Percentiles rank a stretch among this genome's conserved stretches.
Conservation (phyloP, 164 flowering plant genomes). For the Amborella trichopoda region DNA sequence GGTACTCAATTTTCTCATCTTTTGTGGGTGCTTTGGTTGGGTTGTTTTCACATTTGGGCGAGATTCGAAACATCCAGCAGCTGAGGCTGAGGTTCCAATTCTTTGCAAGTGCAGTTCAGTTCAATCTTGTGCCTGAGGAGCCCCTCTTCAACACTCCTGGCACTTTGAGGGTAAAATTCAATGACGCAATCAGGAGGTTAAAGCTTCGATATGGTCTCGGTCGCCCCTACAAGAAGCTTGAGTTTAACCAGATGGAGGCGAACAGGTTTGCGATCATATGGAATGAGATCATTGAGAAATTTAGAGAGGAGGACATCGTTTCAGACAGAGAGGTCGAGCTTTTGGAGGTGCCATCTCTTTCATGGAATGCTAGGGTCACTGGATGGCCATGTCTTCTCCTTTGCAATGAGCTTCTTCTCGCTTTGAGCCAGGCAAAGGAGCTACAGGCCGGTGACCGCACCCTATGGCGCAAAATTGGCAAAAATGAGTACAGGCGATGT, state of each 20-base stretch:
- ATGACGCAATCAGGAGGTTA: slow-evolving; percentile 52
- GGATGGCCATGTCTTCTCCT: slow-evolving; percentile 94
- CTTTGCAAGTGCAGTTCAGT: slow-evolving; percentile 88
- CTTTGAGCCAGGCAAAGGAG: slow-evolving; percentile 72
- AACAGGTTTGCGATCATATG: slow-evolving; percentile 69
- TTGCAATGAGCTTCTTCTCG: slow-evolving; percentile 82
- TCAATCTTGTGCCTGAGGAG: slow-evolving; percentile 85
- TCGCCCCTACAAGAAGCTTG: slow-evolving; percentile 56
- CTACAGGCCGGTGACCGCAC: slow-evolving; percentile 35
- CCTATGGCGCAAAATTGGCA: slow-evolving; percentile 65
- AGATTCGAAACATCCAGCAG: slow-evolving; percentile 68
- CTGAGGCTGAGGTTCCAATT: slow-evolving; percentile 86
- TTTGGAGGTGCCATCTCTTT: slow-evolving; percentile 60
- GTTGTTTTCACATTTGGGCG: slow-evolving; percentile 79
- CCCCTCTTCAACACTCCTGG: slow-evolving; percentile 20
- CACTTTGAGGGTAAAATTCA: slow-evolving; percentile 46
- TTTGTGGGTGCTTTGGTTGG: slow-evolving; percentile 63
- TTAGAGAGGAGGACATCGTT: slow-evolving; percentile 85
- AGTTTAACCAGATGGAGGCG: slow-evolving; percentile 71
- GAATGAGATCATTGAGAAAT: slow-evolving; percentile 63
- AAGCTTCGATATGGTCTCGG: slow-evolving; percentile 87
- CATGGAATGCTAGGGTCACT: slow-evolving; percentile 77
- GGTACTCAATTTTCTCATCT: slow-evolving; percentile 78
- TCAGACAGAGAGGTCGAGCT: slow-evolving; percentile 77
- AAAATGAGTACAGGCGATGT: slow-evolving; percentile 73